These are phyloP conservation scores for Raffaelea arxii DNA, from an alignment of 2,329 filamentous ascomycete species.

Conservation along the genomic window DNA sequence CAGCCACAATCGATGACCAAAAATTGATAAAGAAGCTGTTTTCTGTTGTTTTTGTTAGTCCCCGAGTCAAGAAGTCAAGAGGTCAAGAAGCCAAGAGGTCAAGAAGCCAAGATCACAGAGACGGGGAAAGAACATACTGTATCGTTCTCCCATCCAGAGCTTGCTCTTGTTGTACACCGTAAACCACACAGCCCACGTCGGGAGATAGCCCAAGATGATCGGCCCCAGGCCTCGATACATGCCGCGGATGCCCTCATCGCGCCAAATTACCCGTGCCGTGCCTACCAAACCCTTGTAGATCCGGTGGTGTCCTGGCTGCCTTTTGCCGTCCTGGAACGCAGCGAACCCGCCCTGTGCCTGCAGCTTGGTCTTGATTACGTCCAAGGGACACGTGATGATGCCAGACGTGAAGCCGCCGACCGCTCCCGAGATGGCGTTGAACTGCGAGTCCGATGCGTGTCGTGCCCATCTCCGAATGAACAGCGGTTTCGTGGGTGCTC, in stretches of 20 bases:
- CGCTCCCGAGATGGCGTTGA: constrained; percentile 81
- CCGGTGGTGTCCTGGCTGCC: constrained; percentile 37
- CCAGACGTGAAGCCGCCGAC: constrained; percentile 87
- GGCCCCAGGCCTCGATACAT: constrained; percentile 91
- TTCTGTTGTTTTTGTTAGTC: constrained; percentile 31
- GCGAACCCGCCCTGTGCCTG: constrained; percentile 86
- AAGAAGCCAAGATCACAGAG: neutral
- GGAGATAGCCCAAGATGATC: constrained; percentile 90
- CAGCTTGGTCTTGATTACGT: constrained; percentile 98
- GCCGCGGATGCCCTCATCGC: constrained; percentile 77
- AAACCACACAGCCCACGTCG: constrained; percentile 97
- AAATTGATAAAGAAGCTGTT: constrained; percentile 73
- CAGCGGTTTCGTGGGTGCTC: neutral
- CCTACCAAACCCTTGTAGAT: constrained; percentile 82
- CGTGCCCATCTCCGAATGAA: constrained; percentile 36
- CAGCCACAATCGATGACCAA: constrained; percentile 83
- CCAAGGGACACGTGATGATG: constrained; percentile 89
- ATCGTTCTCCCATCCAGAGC: constrained; percentile 56
- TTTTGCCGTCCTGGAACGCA: constrained; percentile 38
- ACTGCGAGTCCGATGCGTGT: constrained; percentile 48
- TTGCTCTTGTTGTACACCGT: constrained; percentile 92
- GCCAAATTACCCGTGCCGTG: constrained; percentile 77
- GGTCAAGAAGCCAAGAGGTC: neutral
- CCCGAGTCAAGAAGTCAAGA: neutral
- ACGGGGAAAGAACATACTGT: constrained; percentile 39